Evolutionary conservation across 352 stramenopile genomes (phyloP), one percentile per base, ranked within the genome.

Genomic region (Pythium aristosporum): DNA sequence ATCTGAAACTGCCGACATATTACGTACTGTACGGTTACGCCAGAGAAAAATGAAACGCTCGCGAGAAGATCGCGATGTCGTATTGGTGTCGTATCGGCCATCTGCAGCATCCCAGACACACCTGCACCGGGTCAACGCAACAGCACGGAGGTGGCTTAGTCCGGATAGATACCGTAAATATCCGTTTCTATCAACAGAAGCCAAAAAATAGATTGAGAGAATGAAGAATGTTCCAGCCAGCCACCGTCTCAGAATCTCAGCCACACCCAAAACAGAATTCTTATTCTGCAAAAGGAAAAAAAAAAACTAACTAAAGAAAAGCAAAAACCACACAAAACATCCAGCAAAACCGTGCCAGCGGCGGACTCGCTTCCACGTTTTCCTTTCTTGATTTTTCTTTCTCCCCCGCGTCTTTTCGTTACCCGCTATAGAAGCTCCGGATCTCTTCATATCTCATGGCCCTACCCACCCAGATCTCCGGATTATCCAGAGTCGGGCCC

Each of bases 401-500:
- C 32, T 36, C n/a, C 32, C 32, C 5, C 32, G 32, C 32, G 32
- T 36, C 32, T 36, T 36, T 36, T 9, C 32, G 32, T 36, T 9
- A 36, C 32, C 32, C 32, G 5, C 32, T 36, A 5, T 36, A 15
- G 12, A 44, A 3, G 16, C 28, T 57, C 51, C 34, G 51, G 51
- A 57, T 57, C 51, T 57, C 51, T 56, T 15, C 13, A 57, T 47
- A 6, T 18, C 51, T 21, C 3, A 16, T 36, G n/a, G n/a, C n/a
- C n/a, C n/a, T n/a, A n/a, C n/a, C n/a, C n/a, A n/a, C n/a, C n/a
- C n/a, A 23, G 46, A 52, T 49, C 16, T 57, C 50, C 50, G 20
- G 52, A 61, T 23, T 18, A 9, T 63, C 44, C 57, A 42, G 36
- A 56, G 44, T 41, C n/a, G n/a, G n/a, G n/a, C n/a, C n/a, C n/a